Conservation (phyloP, 805 yeast species). For the Kodamaea lidongshanica region DNA sequence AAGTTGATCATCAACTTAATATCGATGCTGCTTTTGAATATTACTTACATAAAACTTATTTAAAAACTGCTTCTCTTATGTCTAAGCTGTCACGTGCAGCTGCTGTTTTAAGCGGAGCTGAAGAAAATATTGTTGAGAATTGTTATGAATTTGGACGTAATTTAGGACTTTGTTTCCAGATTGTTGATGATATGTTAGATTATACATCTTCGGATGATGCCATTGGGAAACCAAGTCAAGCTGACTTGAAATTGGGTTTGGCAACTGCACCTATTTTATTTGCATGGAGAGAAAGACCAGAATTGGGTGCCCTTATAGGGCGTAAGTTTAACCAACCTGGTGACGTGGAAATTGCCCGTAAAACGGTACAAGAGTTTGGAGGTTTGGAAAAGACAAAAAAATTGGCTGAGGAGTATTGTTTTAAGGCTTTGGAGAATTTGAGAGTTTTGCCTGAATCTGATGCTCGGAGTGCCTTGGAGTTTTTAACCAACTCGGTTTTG, state of each 20-base stretch:
- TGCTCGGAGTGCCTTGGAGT: constrained; percentile 80
- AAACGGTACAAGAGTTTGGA: constrained; percentile 59
- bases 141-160: constrained; percentile 91
- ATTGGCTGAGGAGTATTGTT: constrained; percentile 74
- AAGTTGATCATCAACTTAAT: constrained; percentile 54
- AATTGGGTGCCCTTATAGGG: constrained; percentile 73
- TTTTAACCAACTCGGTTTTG: constrained; percentile 75
- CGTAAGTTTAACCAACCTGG: constrained; percentile 78
- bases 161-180: constrained; percentile 90
- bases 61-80: constrained; percentile 91
- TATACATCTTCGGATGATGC: constrained; percentile 81
- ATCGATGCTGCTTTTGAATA: constrained; percentile 92
- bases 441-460: constrained; percentile 79
- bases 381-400: constrained; percentile 74
- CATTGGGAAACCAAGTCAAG: constrained; percentile 93
- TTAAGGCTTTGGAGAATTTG: constrained; percentile 66
- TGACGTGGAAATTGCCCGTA: constrained; percentile 77
- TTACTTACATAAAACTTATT: constrained; percentile 88
- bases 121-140: constrained; percentile 67
- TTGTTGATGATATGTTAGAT: constrained; percentile 94
- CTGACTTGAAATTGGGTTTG: constrained; percentile 86
- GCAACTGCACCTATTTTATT: constrained; percentile 95
- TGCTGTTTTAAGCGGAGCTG: constrained; percentile 85
- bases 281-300: constrained; percentile 89
- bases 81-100: constrained; percentile 91